These are phyloP conservation scores for Neonectria magnoliae DNA, from an alignment of 2,329 filamentous ascomycete genomes.

Conservation along the genomic window DNA sequence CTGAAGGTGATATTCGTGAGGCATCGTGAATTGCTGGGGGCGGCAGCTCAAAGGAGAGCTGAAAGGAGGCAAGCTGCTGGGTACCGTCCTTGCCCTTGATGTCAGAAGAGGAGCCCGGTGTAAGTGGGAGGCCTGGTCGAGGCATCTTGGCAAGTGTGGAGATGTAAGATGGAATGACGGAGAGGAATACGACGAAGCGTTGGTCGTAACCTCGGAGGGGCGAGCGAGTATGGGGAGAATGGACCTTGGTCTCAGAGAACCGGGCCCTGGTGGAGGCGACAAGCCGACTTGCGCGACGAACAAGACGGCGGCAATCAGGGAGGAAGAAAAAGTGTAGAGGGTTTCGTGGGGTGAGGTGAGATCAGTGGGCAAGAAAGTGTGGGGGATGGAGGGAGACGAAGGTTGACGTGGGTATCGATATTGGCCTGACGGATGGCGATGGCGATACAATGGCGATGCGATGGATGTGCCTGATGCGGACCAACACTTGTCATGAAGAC, in stretches of 20 bases:
- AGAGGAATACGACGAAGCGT: neutral
- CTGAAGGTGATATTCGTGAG: slow-evolving; percentile 57
- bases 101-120: slow-evolving; percentile 82
- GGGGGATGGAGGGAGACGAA: neutral
- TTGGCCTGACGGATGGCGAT: neutral
- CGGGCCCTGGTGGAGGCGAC: neutral
- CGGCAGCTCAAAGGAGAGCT: slow-evolving; percentile 78
- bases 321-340: neutral
- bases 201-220: neutral
- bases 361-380: neutral
- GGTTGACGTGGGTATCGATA: slow-evolving; percentile 1
- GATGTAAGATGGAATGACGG: slow-evolving; percentile 2
- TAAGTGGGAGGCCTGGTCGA: slow-evolving; percentile 65
- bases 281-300: neutral
- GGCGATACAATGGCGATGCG: neutral
- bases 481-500: slow-evolving; percentile 1
- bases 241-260: slow-evolving; percentile 11
- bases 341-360: neutral
- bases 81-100: slow-evolving; percentile 77
- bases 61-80: slow-evolving; percentile 68
- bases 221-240: slow-evolving; percentile 3
- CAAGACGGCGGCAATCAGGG: neutral
- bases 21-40: slow-evolving; percentile 74
- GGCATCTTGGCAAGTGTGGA: slow-evolving; percentile 43
- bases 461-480: neutral